A percentile compares a stretch with the other conserved stretches of the same genome.
Evolutionary conservation across 164 flowering plant genomes (phyloP).

Genomic region (Chloranthus sessilifolius): DNA sequence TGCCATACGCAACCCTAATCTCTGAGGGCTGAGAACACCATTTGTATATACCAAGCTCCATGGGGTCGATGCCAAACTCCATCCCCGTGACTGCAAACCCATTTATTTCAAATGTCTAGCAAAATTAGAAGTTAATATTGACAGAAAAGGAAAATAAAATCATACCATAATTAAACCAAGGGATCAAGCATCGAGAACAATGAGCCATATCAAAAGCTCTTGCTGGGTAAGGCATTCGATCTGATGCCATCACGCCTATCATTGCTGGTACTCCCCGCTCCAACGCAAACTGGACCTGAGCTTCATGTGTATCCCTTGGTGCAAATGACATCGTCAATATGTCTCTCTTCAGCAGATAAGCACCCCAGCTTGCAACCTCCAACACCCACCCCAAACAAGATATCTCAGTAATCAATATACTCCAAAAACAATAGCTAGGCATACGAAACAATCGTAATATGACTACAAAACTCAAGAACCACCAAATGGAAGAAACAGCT

Average conservation of each 20-base stretch:
- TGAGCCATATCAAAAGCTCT: constrained; percentile 98
- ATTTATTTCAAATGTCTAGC: too few species aligned
- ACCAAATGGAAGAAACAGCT: background rate
- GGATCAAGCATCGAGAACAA: constrained; percentile 94
- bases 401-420: background rate
- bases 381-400: constrained; percentile 7
- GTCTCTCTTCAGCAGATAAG: constrained; percentile 76
- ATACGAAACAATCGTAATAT: background rate
- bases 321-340: constrained; percentile 95
- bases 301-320: constrained; percentile 97
- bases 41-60: too few species aligned
- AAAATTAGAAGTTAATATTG: background rate
- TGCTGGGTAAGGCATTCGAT: constrained; percentile 86
- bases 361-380: constrained; percentile 99
- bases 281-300: constrained; percentile 93
- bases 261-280: constrained; percentile 98
- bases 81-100: too few species aligned
- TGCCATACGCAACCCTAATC: too few species aligned
- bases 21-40: too few species aligned
- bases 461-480: background rate
- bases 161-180: constrained; percentile 77
- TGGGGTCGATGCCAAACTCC: too few species aligned
- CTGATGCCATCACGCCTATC: constrained; percentile 80
- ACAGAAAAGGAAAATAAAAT: background rate
- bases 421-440: background rate